A percentile compares a stretch with the other conserved stretches of the same genome.
Conservation (phyloP, 768 basidiomycete genomes). For the Russula griseocarnosa region DNA sequence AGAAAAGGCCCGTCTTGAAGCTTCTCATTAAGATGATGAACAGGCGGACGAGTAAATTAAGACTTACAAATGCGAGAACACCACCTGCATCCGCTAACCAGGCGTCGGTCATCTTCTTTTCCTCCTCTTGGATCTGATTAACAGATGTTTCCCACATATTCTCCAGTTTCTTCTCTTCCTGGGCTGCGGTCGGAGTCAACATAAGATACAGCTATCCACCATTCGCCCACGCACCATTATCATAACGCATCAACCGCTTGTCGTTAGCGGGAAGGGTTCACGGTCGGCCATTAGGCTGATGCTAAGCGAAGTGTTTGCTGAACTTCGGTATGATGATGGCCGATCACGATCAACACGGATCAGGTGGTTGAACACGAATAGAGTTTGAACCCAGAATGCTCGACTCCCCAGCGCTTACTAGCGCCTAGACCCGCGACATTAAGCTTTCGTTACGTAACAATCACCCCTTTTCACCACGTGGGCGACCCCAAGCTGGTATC, state of each 20-base stretch:
- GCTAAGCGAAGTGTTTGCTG: too few relatives aligned
- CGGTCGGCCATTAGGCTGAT: not conserved
- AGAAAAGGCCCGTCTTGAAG: not conserved
- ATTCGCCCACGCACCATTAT: not conserved
- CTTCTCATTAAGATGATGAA: not conserved
- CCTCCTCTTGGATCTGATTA: not conserved
- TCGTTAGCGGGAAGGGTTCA: not conserved
- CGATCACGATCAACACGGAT: slow-evolving; percentile 35
- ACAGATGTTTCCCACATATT: not conserved
- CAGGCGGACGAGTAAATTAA: not conserved
- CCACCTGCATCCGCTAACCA: not conserved
- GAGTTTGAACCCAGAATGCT: too few relatives aligned
- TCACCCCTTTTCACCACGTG: too few relatives aligned
- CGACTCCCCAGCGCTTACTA: too few relatives aligned
- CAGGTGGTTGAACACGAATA: slow-evolving; percentile 63
- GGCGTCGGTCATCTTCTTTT: not conserved
- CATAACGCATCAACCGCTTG: not conserved
- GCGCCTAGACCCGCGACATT: too few relatives aligned
- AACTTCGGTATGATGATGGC: too few relatives aligned
- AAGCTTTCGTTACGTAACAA: too few relatives aligned
- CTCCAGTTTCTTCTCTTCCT: not conserved
- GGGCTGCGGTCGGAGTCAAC: not conserved
- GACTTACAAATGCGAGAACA: not conserved
- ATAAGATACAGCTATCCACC: not conserved
- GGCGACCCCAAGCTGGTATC: too few relatives aligned